Evolutionary conservation across 805 yeast species (phyloP).

Genomic region (Pichia kluyveri): DNA sequence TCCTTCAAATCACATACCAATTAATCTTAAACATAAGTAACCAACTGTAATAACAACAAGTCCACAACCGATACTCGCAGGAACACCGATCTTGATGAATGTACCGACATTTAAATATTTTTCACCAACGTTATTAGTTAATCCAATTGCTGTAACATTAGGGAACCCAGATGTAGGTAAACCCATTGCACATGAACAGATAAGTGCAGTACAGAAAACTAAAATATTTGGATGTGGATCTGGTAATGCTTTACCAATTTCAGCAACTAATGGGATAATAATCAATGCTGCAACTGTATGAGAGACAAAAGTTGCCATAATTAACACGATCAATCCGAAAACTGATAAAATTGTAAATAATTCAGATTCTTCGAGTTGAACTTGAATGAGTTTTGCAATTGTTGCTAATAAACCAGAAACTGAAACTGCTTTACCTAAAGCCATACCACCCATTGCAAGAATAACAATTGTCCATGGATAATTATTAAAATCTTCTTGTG

Average conservation of each 20-base stretch:
- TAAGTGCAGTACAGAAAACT: constrained; percentile 52
- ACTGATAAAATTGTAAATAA: constrained; percentile 64
- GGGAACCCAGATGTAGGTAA: constrained; percentile 97
- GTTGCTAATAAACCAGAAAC: constrained; percentile 79
- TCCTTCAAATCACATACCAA: constrained; percentile 32
- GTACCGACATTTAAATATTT: constrained; percentile 81
- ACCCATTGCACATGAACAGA: constrained; percentile 96
- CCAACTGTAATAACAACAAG: constrained; percentile 70
- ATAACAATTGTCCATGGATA: constrained; percentile 95
- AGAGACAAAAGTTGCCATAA: constrained; percentile 89
- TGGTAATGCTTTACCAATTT: constrained; percentile 68
- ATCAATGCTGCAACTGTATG: constrained; percentile 97
- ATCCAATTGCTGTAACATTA: constrained; percentile 91
- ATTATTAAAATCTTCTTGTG: constrained; percentile 88
- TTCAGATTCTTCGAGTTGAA: constrained; percentile 54
- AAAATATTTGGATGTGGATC: constrained; percentile 81
- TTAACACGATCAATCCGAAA: constrained; percentile 74
- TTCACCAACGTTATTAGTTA: constrained; percentile 86
- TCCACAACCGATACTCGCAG: constrained; percentile 73
- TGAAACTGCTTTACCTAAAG: constrained; percentile 90
- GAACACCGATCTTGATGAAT: constrained; percentile 86
- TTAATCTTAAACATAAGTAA: constrained; percentile 54
- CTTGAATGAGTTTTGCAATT: constrained; percentile 64
- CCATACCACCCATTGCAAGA: constrained; percentile 96
- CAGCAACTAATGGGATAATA: constrained; percentile 80